phyloP scores from a whole-genome alignment of 352 stramenopile genomes.

The Globisporangium irregulare region DNA sequence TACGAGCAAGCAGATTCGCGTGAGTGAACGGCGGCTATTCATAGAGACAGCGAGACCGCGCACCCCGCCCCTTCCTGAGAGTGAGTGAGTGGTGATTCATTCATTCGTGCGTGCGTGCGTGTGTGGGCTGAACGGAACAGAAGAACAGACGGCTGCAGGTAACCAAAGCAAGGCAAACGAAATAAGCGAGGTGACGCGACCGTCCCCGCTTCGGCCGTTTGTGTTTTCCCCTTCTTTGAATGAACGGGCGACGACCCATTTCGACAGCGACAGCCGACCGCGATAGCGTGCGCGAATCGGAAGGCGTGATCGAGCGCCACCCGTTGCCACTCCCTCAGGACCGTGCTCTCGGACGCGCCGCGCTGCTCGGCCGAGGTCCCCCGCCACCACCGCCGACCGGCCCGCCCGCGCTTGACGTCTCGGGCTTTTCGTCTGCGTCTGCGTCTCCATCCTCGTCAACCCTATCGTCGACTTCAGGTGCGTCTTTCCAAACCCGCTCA shows the following conservation, averaged over 20 bases:
- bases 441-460: constrained; percentile 10
- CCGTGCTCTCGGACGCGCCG: constrained; percentile 4
- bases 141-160: not conserved
- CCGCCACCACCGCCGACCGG: constrained; percentile 9
- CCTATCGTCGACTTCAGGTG: not conserved
- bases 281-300: constrained; percentile 16
- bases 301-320: constrained; percentile 22
- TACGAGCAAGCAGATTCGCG: not conserved
- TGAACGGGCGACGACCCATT: constrained; percentile 8
- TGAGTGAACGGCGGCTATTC: not conserved
- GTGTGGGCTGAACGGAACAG: not conserved
- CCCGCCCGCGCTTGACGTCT: constrained; percentile 4
- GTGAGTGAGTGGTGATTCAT: too few species aligned
- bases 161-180: not conserved
- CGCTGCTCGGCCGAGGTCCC: constrained; percentile 7
- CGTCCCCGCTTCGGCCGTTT: not conserved
- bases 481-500: constrained; percentile 8
- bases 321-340: constrained; percentile 10
- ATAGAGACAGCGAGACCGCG: not conserved
- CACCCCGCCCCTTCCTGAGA: not conserved
- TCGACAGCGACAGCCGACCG: constrained; percentile 6
- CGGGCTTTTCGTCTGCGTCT: not conserved
- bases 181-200: not conserved
- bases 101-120: not conserved
- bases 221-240: not conserved